phyloP scores from a whole-genome alignment of 768 basidiomycete genomes.

The Pulveroboletus sp. region DNA sequence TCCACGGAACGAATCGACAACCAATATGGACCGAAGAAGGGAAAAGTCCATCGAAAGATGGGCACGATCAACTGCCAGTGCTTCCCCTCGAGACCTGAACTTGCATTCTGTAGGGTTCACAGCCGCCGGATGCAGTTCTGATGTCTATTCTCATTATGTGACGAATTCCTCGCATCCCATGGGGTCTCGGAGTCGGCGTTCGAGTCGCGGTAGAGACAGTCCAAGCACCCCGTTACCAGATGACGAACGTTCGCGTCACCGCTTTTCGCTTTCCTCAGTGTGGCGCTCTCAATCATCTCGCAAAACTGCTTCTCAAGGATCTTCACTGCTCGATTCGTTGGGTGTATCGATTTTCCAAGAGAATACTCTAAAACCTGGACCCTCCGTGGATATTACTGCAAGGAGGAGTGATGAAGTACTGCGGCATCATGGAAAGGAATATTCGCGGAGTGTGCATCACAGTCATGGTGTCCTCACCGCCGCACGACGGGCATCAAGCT shows the following conservation, averaged over 20 bases:
- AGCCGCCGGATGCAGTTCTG: slow-evolving; percentile 29
- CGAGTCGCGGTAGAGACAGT: slow-evolving; percentile 23
- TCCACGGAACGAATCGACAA: slow-evolving; percentile 20
- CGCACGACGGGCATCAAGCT: slow-evolving; percentile 62
- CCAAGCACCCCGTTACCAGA: slow-evolving; percentile 20
- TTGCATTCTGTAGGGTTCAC: slow-evolving; percentile 10
- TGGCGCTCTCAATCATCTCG: slow-evolving; percentile 22
- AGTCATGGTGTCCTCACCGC: slow-evolving; percentile 34
- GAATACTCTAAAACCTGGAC: slow-evolving; percentile 13
- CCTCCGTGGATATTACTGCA: slow-evolving; percentile 21
- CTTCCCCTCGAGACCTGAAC: slow-evolving; percentile 17
- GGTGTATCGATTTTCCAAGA: slow-evolving; percentile 29
- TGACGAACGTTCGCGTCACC: slow-evolving; percentile 23
- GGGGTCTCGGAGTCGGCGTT: slow-evolving; percentile 25
- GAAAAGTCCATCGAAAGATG: slow-evolving; percentile 34
- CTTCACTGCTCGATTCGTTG: slow-evolving; percentile 30
- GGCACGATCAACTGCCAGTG: slow-evolving; percentile 27
- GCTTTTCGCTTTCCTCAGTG: slow-evolving; percentile 32
- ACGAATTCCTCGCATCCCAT: slow-evolving; percentile 17
- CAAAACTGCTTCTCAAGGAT: slow-evolving; percentile 25
- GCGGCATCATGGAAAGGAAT: slow-evolving; percentile 29
- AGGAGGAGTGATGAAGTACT: slow-evolving; percentile 47
- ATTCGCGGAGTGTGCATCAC: slow-evolving; percentile 23
- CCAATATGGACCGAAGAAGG: slow-evolving; percentile 23
- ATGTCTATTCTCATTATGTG: slow-evolving; percentile 7